phyloP scores from a whole-genome alignment of 2,329 filamentous ascomycete species.

The Trichothecium sympodiale region DNA sequence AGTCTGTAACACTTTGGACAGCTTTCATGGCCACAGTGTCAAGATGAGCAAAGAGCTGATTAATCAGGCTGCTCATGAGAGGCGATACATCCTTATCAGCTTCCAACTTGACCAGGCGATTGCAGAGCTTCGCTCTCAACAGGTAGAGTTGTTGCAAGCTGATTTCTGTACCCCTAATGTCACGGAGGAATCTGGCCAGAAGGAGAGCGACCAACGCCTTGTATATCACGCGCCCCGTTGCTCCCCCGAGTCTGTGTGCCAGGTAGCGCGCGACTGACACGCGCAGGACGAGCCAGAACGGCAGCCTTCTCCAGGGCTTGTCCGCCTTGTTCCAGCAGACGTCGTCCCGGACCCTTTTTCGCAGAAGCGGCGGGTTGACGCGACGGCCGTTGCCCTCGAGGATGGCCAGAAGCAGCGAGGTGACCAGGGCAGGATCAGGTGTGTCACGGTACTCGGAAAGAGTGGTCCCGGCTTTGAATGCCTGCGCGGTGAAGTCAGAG shows the following conservation, averaged over 20 bases:
- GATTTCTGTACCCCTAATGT: conserved; percentile 12
- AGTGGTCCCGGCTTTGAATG: conserved; percentile 37
- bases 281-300: conserved; percentile 51
- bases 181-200: conserved; percentile 33
- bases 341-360: conserved; percentile 53
- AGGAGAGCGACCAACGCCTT: no score
- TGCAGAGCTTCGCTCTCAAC: conserved; percentile 1
- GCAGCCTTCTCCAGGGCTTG: conserved; percentile 50
- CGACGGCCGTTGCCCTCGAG: conserved; percentile 43
- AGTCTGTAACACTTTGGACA: no score
- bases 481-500: conserved; percentile 38
- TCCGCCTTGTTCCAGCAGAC: conserved; percentile 35
- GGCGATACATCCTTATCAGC: neutral
- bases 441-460: conserved; percentile 49
- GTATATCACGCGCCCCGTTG: no score
- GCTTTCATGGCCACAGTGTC: no score
- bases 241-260: conserved; percentile 23
- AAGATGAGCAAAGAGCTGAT: no score
- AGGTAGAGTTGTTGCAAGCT: conserved; percentile 9
- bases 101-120: conserved; percentile 3
- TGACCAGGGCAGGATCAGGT: conserved; percentile 44
- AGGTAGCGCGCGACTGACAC: conserved; percentile 45
- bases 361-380: conserved; percentile 25
- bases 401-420: conserved; percentile 48
- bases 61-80: no score